Base-by-base conservation (phyloP, 2,329 filamentous ascomycete species). In the Aphanoascus verrucosus region DNA sequence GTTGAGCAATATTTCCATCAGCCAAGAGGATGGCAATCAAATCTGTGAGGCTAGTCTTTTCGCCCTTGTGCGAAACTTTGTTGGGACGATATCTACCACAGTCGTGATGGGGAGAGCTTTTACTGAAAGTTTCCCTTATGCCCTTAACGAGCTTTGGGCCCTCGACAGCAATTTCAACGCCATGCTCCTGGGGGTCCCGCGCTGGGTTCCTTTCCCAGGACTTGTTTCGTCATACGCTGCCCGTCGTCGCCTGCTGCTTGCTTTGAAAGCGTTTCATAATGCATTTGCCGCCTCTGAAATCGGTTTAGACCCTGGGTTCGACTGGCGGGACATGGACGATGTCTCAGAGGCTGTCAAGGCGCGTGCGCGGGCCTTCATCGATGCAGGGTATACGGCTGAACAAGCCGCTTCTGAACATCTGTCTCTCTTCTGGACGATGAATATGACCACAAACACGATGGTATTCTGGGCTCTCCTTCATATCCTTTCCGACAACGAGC, bases 41-140 rank as follows among this genome's bases (percentile, higher is more conserved):
- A 70, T 76, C 51, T 78, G 75, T 12, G 79, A 83, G 58, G 70
- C 74, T 11, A 71, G 72, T 55, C 64, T 82, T 1, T 72, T 74
- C 58, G 66, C 72, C 2, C 68, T 85, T 5, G 65, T 82, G 19
- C 70, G 78, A 53, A 74, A 79, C 58, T 82, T 83, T 59, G 72
- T 80, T 37, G 81, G 77, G 3, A 72, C 76, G 49, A 65, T 69
- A 35, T 64, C 66, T 32, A 67, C 67, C 12, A 71, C 75, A 1
- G 69, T 76, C 0, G 58, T 81, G n/a, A 73, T 81, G 61, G 79
- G 79, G 1, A 67, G 64, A 47, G 74, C 72, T 46, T 76, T 76
- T 60, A 61, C 76, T 38, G 74, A 74, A 49, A 77, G 72, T 61
- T 78, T 76, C 57, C 73, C 79, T 1, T 59, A 72, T 60, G 67